phyloP scores from a whole-genome alignment of 768 basidiomycete species.

The Boletus tomentosulus region DNA sequence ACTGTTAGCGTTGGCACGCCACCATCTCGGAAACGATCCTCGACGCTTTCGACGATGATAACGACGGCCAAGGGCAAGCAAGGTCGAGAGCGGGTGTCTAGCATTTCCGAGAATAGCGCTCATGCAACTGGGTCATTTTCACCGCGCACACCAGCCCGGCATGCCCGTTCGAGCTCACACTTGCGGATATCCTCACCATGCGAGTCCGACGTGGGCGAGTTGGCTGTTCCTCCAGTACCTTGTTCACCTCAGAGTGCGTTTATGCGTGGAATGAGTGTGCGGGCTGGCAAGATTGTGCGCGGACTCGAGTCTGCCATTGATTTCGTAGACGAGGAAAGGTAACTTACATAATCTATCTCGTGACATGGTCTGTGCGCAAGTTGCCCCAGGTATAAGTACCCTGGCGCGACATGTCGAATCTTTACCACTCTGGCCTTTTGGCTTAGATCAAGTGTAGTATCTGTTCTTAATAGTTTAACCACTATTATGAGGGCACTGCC shows the following conservation, averaged over 20 bases:
- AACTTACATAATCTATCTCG: slow-evolving; percentile 2
- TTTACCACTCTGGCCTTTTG: slow-evolving; percentile 48
- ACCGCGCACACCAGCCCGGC: slow-evolving; percentile 13
- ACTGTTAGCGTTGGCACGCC: slow-evolving; percentile 23
- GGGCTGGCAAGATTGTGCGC: slow-evolving; percentile 35
- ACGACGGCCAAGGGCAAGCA: slow-evolving; percentile 5
- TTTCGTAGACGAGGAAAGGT: slow-evolving; percentile 34
- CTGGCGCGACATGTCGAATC: neutral
- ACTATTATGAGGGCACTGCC: slow-evolving; percentile 56
- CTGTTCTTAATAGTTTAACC: slow-evolving; percentile 62
- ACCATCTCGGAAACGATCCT: slow-evolving; percentile 21
- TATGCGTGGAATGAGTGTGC: slow-evolving; percentile 31
- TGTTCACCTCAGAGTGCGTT: slow-evolving; percentile 22
- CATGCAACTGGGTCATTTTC: neutral
- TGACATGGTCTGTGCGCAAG: slow-evolving; percentile 2
- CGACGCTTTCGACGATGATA: slow-evolving; percentile 18
- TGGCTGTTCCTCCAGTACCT: neutral
- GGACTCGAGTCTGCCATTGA: slow-evolving; percentile 39
- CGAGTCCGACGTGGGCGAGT: slow-evolving; percentile 10
- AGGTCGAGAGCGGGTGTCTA: neutral
- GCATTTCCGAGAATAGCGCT: neutral
- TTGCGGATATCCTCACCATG: slow-evolving; percentile 14
- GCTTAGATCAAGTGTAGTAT: slow-evolving; percentile 80
- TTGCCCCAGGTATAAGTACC: neutral
- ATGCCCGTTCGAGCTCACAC: slow-evolving; percentile 25